Evolutionary conservation across 139 green algal genomes (phyloP), one percentile per base, ranked within the genome.

Genomic region (Chlamydomonas incerta): DNA sequence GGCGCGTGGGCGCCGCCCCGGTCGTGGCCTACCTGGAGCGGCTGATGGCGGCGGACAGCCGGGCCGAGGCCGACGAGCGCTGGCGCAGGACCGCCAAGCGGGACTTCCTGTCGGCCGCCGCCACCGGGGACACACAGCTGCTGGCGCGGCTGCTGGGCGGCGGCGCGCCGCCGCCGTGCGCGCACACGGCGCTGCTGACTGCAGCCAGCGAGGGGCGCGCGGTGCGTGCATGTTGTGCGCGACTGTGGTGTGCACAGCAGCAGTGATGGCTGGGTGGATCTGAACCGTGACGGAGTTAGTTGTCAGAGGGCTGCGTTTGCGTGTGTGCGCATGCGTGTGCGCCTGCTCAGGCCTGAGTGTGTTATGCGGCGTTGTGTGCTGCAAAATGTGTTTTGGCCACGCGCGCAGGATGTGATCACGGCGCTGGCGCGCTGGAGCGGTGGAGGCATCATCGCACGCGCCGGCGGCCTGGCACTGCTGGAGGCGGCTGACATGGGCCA

Each of bases 111-210:
- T 50, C 18, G 8, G 81, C 82, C 9, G 81, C 77, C 46, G 87
- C 76, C 2, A 46, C 82, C 14, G 88, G 88, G 23, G 80, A 92
- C 68, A 37, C 85, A 2, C 18, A 76, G 18, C 63, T 79, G 20
- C 6, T 92, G 20, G 34, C 66, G 11, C 35, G 63, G 74, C 91
- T 95, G 91, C 72, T 96, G 71, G 84, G 90, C 67, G 88, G 94
- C 34, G 88, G 94, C 34, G 88, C 90, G 17, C 3, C 80, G 31
- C 75, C 57, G 35, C 69, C 77, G 33, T 63, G 86, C 62, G 24
- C 37, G 66, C 68, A 92, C 58, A 94, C 86, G 0, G 93, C 74
- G 15, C 82, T 96, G 29, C 91, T 93, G 88, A 81, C 95, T 73
- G 91, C 90, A 0, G 72, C 58, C 34, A 71, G 65, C 26, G 89